Base-by-base conservation (phyloP, 192 early-diverging fungal species). In the Umbelopsis vinacea region DNA sequence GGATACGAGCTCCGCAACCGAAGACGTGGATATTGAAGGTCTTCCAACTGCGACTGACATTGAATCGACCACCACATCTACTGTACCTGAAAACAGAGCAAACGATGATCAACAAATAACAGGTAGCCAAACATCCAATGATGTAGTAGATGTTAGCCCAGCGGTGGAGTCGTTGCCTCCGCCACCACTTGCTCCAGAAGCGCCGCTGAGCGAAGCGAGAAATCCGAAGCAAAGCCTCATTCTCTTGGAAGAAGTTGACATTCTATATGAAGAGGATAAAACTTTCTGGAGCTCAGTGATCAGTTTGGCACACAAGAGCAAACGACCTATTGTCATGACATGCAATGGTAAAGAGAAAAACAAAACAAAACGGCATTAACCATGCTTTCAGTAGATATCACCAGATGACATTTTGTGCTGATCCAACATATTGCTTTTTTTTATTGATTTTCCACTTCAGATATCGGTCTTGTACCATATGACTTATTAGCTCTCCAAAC, bases 191-290 rank as follows among this genome's bases (percentile, higher is more conserved):
- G 15, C 14, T n/a, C 57, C 33, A 14, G 57, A 63, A 11, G 57
- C 14, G 33, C 14, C 33, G 17, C 33, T 26, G 8, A 37, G 33
- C 33, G 57, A 63, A 63, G 19, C 33, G 15, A 29, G 57, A n/a
- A 63, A 14, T 23, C 78, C 85, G 46, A 78, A 74, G 14, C 89
- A 92, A 63, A 84, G 89, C 68, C 75, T 96, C 40, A 86, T 96
- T 23, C 76, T 96, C n/a, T 80, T 96, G 26, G 94, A 96, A 72
- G 91, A 96, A 38, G 89, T 90, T 1, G 94, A 96, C 72, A 79
- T 94, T 14, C 71, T 94, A 7, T 94, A 89, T 84, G 91, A 94
- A 40, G 87, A 91, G 26, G 94, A 96, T 72, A 89, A 89, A 47
- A 89, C 90, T 3, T 89, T 94, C 43, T 94, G 93, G 92, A 73